A percentile compares a stretch with the other conserved stretches of the same genome.
phyloP scores from a whole-genome alignment of 495 filamentous ascomycete genomes.

The Daldinia loculata region DNA sequence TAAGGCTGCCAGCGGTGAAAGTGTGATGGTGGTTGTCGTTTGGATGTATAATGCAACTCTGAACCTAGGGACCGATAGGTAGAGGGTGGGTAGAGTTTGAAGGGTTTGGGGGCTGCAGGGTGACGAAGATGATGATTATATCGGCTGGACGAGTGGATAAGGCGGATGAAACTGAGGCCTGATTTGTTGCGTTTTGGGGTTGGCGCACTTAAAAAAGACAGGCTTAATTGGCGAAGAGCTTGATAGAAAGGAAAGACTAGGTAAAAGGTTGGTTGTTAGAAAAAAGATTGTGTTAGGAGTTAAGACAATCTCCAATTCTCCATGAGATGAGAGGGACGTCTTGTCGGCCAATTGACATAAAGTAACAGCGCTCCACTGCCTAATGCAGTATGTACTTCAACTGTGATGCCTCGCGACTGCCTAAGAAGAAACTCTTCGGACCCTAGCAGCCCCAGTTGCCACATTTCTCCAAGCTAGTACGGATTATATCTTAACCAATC shows the following conservation, averaged over 20 bases:
- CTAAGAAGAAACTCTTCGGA: constrained; percentile 4
- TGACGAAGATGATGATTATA: constrained; percentile 28
- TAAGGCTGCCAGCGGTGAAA: neutral
- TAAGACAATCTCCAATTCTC: constrained; percentile 21
- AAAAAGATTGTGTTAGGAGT: constrained; percentile 11
- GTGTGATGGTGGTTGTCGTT: constrained; percentile 5
- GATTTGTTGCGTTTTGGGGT: constrained; percentile 28
- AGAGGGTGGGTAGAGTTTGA: constrained; percentile 13
- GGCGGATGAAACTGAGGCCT: constrained; percentile 6
- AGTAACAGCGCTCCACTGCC: constrained; percentile 5
- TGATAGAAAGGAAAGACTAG: neutral
- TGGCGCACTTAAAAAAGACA: constrained; percentile 5
- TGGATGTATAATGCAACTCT: constrained; percentile 15
- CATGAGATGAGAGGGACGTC: neutral
- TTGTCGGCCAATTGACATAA: constrained; percentile 5
- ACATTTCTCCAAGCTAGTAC: neutral
- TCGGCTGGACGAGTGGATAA: constrained; percentile 18
- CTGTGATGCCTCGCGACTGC: constrained; percentile 16
- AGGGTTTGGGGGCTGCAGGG: constrained; percentile 24
- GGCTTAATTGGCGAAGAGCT: constrained; percentile 5
- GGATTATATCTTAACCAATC: constrained; percentile 13
- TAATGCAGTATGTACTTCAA: constrained; percentile 13
- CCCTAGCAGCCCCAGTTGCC: constrained; percentile 6
- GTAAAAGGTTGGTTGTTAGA: constrained; percentile 4
- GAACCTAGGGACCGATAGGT: neutral